A percentile compares a stretch with the other conserved stretches of the same genome.
phyloP scores from a whole-genome alignment of 2,329 filamentous ascomycete species.

The Dryadomyces sulphureus region DNA sequence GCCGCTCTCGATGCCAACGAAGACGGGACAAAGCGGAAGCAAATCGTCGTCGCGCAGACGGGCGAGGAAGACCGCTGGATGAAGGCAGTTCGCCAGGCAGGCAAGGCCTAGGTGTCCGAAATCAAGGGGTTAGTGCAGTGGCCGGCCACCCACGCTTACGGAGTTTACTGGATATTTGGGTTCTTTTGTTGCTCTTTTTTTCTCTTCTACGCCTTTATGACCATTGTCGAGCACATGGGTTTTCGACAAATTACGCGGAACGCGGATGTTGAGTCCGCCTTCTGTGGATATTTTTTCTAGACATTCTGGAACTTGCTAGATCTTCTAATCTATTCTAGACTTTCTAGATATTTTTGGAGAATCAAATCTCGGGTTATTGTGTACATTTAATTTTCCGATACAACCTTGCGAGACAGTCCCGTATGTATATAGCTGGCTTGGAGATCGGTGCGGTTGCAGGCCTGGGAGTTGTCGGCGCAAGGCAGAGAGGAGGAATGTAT shows the following conservation, averaged over 20 bases:
- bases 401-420: background rate
- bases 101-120: conserved; percentile 8
- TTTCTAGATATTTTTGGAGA: background rate
- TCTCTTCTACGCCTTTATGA: background rate
- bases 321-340: background rate
- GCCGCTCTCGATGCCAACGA: conserved; percentile 18
- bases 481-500: too few species aligned
- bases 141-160: too few species aligned
- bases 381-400: background rate
- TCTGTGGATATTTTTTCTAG: too few species aligned
- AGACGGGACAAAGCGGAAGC: conserved; percentile 12
- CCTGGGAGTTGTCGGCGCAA: background rate
- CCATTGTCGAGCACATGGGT: background rate
- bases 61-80: conserved; percentile 36
- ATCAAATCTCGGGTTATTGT: background rate
- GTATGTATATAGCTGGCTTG: background rate
- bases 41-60: conserved; percentile 22
- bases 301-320: too few species aligned
- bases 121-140: too few species aligned
- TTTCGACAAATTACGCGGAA: background rate
- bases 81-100: conserved; percentile 22
- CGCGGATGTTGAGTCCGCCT: too few species aligned
- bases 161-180: too few species aligned
- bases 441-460: background rate
- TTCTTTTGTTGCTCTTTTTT: background rate